phyloP scores from a whole-genome alignment of 257 asterid genomes.

The Knoxia roxburghii region DNA sequence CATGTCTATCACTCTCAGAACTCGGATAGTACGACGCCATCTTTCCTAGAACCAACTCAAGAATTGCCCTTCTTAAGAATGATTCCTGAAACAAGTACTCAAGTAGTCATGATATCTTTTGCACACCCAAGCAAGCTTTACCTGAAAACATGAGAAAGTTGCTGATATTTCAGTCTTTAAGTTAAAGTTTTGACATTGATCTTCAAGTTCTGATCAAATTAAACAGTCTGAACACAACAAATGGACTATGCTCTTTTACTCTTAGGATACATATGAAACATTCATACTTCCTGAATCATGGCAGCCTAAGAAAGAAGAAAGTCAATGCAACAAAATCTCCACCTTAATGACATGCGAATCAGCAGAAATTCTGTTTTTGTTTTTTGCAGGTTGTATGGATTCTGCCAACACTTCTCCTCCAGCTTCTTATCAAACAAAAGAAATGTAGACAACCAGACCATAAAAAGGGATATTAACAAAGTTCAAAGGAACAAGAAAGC shows the following conservation, averaged over 20 bases:
- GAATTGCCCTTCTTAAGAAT: constrained; percentile 12
- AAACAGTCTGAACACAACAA: background rate
- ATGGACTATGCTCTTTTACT: background rate
- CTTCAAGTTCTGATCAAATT: background rate
- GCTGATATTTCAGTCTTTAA: background rate
- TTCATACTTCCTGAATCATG: background rate
- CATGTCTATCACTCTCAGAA: constrained; percentile 48
- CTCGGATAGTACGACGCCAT: constrained; percentile 61
- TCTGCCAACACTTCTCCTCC: background rate
- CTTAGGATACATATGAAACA: background rate
- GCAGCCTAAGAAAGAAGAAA: background rate
- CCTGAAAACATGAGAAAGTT: background rate
- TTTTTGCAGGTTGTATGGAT: background rate
- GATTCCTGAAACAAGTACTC: constrained; percentile 15
- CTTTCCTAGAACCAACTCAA: constrained; percentile 1
- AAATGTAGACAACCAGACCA: background rate
- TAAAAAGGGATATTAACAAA: background rate
- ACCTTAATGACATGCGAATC: too few species aligned
- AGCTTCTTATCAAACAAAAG: background rate
- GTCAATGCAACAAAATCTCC: background rate
- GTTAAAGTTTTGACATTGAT: background rate
- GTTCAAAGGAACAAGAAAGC: constrained; percentile 1
- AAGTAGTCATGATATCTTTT: constrained; percentile 4
- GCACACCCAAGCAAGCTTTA: constrained; percentile 2
- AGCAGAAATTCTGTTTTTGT: background rate